These are phyloP conservation scores for Arctium minus DNA, from an alignment of 129 eudicot genomes.

Conservation along the genomic window DNA sequence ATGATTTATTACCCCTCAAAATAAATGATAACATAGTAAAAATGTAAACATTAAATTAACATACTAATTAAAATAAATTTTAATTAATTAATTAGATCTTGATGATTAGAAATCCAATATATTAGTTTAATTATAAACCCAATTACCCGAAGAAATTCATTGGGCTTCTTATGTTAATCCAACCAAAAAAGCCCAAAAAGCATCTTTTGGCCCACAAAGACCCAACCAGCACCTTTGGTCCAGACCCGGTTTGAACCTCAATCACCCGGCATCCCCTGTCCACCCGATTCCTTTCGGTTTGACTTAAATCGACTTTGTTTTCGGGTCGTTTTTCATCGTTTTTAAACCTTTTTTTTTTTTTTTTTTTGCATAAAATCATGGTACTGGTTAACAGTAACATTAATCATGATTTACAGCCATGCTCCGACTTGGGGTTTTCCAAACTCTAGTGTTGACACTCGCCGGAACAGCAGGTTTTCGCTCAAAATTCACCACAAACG, in stretches of 20 bases:
- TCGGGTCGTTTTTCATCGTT: background rate
- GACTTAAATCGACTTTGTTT: background rate
- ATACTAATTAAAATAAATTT: too few species aligned
- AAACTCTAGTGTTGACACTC: too few species aligned
- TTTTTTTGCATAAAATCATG: too few species aligned
- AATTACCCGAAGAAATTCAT: background rate
- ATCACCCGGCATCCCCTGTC: background rate
- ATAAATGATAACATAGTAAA: too few species aligned
- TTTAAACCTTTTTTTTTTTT: too few species aligned
- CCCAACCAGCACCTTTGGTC: background rate
- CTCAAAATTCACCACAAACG: too few species aligned
- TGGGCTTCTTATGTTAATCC: background rate
- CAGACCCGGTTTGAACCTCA: background rate
- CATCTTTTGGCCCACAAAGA: background rate
- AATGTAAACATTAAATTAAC: too few species aligned
- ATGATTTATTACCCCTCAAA: too few species aligned
- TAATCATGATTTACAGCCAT: background rate
- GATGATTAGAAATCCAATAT: background rate
- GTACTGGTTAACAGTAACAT: background rate
- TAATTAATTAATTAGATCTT: background rate
- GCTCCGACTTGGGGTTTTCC: too few species aligned
- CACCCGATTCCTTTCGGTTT: background rate
- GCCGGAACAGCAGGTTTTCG: too few species aligned
- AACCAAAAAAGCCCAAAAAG: background rate
- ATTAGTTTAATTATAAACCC: too few species aligned